Percentiles rank a stretch among this genome's conserved stretches.
Conservation (phyloP, 495 filamentous ascomycete genomes). For the Aspergillus panamensis region DNA sequence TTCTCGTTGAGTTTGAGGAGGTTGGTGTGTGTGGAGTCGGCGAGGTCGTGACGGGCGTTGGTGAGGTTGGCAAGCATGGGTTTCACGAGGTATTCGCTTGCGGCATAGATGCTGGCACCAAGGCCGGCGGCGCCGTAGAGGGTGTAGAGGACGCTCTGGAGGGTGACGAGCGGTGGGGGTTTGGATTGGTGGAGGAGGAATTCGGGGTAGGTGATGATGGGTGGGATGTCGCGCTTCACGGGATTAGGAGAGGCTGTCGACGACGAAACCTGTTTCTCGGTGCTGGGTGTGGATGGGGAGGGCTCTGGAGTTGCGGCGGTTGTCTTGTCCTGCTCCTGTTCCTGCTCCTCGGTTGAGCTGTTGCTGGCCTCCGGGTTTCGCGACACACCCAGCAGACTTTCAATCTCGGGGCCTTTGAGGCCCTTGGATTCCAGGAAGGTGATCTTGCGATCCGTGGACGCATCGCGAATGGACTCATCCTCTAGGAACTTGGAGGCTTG, state of each 20-base stretch:
- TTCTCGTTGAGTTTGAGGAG: conserved; percentile 67
- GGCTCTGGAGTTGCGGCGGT: conserved; percentile 5
- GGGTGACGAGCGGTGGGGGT: conserved; percentile 75
- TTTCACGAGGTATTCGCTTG: conserved; percentile 72
- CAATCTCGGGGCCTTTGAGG: conserved; percentile 61
- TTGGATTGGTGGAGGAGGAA: conserved; percentile 67
- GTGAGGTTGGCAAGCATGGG: conserved; percentile 79
- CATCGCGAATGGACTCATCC: conserved; percentile 68
- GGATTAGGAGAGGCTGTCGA: conserved; percentile 18
- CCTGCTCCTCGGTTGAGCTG: conserved; percentile 26
- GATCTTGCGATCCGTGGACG: conserved; percentile 67
- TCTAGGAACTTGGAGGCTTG: conserved; percentile 77
- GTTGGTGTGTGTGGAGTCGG: conserved; percentile 59
- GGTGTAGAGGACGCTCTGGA: conserved; percentile 68
- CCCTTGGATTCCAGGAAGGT: conserved; percentile 81
- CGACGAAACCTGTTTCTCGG: conserved; percentile 9
- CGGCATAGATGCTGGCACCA: conserved; percentile 71
- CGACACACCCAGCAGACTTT: conserved; percentile 56
- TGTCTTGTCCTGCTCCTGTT: conserved; percentile 18
- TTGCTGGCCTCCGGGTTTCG: conserved; percentile 34
- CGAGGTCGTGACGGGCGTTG: conserved; percentile 76
- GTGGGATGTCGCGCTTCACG: conserved; percentile 54
- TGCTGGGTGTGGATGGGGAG: conserved; percentile 19
- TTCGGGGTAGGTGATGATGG: conserved; percentile 97
- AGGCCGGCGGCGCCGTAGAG: conserved; percentile 71